Conservation (phyloP, 306 rosid species). For the Inga oerstediana region DNA sequence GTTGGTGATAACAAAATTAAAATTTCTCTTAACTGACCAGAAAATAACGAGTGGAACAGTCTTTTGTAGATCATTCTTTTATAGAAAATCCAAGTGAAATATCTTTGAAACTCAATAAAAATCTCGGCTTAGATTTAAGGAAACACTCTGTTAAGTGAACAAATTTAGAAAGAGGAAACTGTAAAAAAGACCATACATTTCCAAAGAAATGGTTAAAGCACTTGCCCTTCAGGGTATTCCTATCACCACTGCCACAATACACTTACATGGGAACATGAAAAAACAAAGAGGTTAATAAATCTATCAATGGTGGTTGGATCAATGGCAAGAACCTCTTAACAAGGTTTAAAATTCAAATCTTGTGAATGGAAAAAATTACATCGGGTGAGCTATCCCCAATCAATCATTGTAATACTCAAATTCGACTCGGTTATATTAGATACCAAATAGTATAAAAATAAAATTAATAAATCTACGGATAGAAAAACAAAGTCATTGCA, state of each 20-base stretch:
- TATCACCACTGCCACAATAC: background rate
- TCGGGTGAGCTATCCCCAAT: background rate
- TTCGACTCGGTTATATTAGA: background rate
- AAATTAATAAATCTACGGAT: background rate
- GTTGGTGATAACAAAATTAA: background rate
- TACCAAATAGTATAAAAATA: background rate
- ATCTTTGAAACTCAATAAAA: background rate
- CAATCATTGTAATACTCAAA: background rate
- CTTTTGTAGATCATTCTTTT: background rate
- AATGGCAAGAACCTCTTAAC: background rate
- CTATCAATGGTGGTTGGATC: background rate
- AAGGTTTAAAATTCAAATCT: no score
- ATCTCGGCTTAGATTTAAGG: background rate
- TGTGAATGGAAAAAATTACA: background rate
- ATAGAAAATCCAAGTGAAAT: background rate
- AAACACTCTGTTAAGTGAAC: background rate
- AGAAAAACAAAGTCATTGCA: background rate
- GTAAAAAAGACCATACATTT: background rate
- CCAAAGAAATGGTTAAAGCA: background rate
- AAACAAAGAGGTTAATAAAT: background rate
- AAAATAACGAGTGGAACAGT: background rate
- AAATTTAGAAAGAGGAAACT: background rate
- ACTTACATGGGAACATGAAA: background rate
- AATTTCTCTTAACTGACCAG: background rate
- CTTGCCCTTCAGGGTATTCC: background rate